Evolutionary conservation across 495 filamentous ascomycete genomes (phyloP).

Genomic region (Neurospora sp.): DNA sequence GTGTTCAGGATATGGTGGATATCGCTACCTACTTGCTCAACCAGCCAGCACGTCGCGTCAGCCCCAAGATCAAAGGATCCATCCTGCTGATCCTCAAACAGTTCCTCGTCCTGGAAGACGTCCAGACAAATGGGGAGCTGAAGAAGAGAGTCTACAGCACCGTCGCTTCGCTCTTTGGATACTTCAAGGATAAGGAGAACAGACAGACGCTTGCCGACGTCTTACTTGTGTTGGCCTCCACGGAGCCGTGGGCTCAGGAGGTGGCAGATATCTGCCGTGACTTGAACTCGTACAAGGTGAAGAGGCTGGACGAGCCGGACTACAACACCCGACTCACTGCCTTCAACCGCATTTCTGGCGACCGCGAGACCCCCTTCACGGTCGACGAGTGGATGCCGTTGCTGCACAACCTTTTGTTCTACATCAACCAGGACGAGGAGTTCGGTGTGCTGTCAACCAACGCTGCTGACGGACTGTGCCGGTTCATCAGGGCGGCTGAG

Average conservation of each 20-base stretch:
- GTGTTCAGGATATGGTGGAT: slow-evolving; percentile 61
- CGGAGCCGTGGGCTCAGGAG: slow-evolving; percentile 47
- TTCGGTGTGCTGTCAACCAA: slow-evolving; percentile 70
- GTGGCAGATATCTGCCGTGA: slow-evolving; percentile 64
- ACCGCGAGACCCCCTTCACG: slow-evolving; percentile 41
- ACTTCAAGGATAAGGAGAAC: slow-evolving; percentile 70
- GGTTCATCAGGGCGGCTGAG: slow-evolving; percentile 58
- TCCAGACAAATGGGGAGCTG: slow-evolving; percentile 49
- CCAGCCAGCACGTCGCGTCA: slow-evolving; percentile 72
- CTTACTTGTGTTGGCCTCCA: slow-evolving; percentile 54
- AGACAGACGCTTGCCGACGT: slow-evolving; percentile 62
- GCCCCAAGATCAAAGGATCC: slow-evolving; percentile 70
- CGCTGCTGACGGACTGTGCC: slow-evolving; percentile 66
- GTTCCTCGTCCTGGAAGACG: slow-evolving; percentile 61
- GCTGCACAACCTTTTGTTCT: slow-evolving; percentile 81
- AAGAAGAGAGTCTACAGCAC: slow-evolving; percentile 50
- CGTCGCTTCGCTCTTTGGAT: slow-evolving; percentile 68
- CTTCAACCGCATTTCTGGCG: slow-evolving; percentile 61
- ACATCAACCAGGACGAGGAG: slow-evolving; percentile 78
- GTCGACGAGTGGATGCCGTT: slow-evolving; percentile 85
- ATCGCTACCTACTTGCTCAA: slow-evolving; percentile 72
- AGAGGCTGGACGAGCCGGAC: slow-evolving; percentile 70
- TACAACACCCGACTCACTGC: slow-evolving; percentile 71
- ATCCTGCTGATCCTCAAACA: slow-evolving; percentile 61
- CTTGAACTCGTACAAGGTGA: slow-evolving; percentile 64